Conservation (phyloP, 164 flowering plant species). For the Magnolia kwangsiensis region DNA sequence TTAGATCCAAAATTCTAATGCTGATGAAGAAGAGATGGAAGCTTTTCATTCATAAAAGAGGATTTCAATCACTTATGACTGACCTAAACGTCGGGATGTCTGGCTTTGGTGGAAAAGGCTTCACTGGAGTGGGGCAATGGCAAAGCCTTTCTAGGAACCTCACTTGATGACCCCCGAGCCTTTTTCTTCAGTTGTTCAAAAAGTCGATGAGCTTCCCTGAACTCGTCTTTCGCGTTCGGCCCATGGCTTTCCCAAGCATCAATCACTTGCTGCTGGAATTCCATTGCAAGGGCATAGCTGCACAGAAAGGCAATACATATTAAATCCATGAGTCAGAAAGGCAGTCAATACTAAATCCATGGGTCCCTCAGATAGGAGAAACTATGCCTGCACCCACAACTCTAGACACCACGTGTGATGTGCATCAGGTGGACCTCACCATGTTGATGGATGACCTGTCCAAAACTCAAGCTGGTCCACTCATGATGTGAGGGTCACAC, state of each 20-base stretch:
- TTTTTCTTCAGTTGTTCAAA: slow-evolving; percentile 44
- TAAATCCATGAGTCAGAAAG: neutral
- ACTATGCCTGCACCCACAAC: too few species aligned
- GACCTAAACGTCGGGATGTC: slow-evolving; percentile 11
- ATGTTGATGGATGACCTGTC: too few species aligned
- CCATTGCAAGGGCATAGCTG: slow-evolving; percentile 52
- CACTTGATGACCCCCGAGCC: slow-evolving; percentile 23
- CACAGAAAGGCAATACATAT: slow-evolving; percentile 3
- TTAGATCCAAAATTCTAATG: too few species aligned
- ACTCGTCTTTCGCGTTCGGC: slow-evolving; percentile 36
- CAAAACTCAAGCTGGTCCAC: too few species aligned
- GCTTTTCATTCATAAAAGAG: neutral
- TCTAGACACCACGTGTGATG: too few species aligned
- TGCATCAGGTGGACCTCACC: too few species aligned
- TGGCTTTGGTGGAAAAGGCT: slow-evolving; percentile 12
- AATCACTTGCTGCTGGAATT: slow-evolving; percentile 47
- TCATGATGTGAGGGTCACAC: too few species aligned
- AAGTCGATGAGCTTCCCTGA: slow-evolving; percentile 40
- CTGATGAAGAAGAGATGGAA: neutral
- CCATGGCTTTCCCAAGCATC: slow-evolving; percentile 56
- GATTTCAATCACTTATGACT: neutral
- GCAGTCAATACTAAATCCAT: neutral
- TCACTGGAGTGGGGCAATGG: slow-evolving; percentile 34
- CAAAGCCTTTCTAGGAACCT: slow-evolving; percentile 31
- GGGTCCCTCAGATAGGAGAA: neutral